These are phyloP conservation scores for Cyclostephanos tholiformis DNA, from an alignment of 108 stramenopile species.

Conservation along the genomic window DNA sequence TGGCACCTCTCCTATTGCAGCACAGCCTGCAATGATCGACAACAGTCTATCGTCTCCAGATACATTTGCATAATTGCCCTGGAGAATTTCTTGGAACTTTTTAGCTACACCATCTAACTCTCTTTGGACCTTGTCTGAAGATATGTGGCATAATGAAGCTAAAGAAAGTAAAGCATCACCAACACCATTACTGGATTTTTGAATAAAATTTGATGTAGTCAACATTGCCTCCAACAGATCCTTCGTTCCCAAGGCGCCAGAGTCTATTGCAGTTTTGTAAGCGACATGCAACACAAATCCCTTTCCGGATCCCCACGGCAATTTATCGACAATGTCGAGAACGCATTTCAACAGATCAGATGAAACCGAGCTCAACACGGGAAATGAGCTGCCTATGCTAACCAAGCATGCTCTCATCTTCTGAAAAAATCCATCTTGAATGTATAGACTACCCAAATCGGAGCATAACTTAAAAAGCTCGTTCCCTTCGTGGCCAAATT, in stretches of 20 bases:
- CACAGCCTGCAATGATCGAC: slow-evolving; percentile 21
- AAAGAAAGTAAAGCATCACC: slow-evolving; percentile 28
- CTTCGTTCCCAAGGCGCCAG: slow-evolving; percentile 33
- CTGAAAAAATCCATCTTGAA: slow-evolving; percentile 25
- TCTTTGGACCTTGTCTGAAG: slow-evolving; percentile 18
- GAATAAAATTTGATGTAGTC: not conserved
- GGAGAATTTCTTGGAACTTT: slow-evolving; percentile 17
- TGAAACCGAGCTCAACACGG: slow-evolving; percentile 43
- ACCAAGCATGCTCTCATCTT: slow-evolving; percentile 55
- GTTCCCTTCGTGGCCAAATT: slow-evolving; percentile 34
- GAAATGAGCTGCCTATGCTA: slow-evolving; percentile 50
- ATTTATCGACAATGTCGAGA: slow-evolving; percentile 48
- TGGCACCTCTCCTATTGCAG: slow-evolving; percentile 32
- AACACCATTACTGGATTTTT: slow-evolving; percentile 13
- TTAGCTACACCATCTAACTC: slow-evolving; percentile 19
- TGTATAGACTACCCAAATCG: slow-evolving; percentile 13
- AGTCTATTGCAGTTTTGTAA: slow-evolving; percentile 31
- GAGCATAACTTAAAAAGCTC: slow-evolving; percentile 40
- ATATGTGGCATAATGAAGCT: slow-evolving; percentile 25
- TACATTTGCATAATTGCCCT: not conserved
- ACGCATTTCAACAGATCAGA: slow-evolving; percentile 50
- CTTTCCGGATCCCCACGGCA: slow-evolving; percentile 72
- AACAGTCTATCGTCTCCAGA: slow-evolving; percentile 29
- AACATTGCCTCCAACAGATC: slow-evolving; percentile 36
- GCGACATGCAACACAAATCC: slow-evolving; percentile 53